Evolutionary conservation across 805 yeast species (phyloP), one percentile per base, ranked within the genome.

Genomic region (Ogataea degrootiae): DNA sequence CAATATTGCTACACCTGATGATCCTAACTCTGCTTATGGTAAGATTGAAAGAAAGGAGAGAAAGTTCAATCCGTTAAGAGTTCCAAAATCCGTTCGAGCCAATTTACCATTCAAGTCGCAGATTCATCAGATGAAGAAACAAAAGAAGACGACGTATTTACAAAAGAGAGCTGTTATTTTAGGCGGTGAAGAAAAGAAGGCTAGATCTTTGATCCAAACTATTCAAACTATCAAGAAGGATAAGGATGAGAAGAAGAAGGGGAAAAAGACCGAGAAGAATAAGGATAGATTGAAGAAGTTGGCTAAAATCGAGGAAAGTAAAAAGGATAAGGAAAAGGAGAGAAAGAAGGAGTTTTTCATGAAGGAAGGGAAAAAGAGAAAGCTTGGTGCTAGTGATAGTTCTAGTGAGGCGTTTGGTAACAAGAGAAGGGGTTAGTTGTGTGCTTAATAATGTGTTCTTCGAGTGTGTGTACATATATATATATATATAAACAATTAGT

Each of bases 71-170:
- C 83, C 96, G 2, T 75, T 94, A 64, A 82, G 79, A 60, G 95
- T 94, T 51, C 98, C 99, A 31, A 86, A 77, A 60, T 65, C 86
- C 9, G 68, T 94, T 49, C 88, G 83, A 65, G 72, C 82, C 31
- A 81, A 82, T 35, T 74, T 94, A 54, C 99, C 99, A 36, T 94
- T 87, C 74, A 86, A 85, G 61, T 88, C 97, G 12, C 98, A 94
- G 73, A 79, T 91, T 42, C 86, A 83, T 55, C 79, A 80, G 59
- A 86, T 88, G 94, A 86, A 84, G 66, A 95, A 96, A 26, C 94
- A 87, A 67, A 82, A 78, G 73, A 84, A 85, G 68, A 75, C 79
- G 60, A 83, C 96, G 0, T 94, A 92, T 63, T 65, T 85, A 79
- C 69, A 73, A 46, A 94, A 90, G 73, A 82, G 99, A 61, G 99